Conservation (phyloP, 192 early-diverging fungal genomes). For the Backusella mclennaniae region DNA sequence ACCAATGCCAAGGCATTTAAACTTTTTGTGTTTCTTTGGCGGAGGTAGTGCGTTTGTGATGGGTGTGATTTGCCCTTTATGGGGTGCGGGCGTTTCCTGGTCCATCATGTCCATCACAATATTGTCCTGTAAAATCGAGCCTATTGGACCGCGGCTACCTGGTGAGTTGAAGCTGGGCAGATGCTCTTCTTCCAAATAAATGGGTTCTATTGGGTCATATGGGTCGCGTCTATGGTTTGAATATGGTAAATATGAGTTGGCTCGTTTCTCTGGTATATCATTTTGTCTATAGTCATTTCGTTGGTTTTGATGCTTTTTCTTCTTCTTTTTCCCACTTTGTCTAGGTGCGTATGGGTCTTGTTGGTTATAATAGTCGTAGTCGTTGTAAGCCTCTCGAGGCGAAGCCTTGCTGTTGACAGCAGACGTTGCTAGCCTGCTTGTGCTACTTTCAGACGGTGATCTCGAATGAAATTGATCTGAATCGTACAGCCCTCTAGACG, state of each 20-base stretch:
- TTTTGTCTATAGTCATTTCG: not conserved
- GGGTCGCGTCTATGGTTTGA: conserved; percentile 30
- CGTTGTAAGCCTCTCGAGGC: not conserved
- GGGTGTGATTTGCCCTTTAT: not conserved
- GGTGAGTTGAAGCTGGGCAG: conserved; percentile 24
- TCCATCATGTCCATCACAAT: conserved; percentile 29
- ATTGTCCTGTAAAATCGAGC: conserved; percentile 30
- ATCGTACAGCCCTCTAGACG: conserved; percentile 1
- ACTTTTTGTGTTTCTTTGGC: not conserved
- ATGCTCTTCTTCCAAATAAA: conserved; percentile 21
- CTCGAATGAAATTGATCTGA: conserved; percentile 21
- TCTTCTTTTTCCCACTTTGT: not conserved
- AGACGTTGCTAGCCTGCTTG: conserved; percentile 6
- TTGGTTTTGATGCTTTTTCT: not conserved
- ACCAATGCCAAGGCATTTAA: not conserved
- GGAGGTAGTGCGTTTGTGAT: not conserved
- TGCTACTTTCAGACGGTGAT: conserved; percentile 27
- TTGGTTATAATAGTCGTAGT: conserved; percentile 4
- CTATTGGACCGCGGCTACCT: conserved; percentile 9
- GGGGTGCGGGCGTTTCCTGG: not conserved
- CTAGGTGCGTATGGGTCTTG: conserved; percentile 25
- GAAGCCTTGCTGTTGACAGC: not conserved
- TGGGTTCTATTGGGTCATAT: conserved; percentile 12
- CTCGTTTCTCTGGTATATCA: not conserved
- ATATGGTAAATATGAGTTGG: conserved; percentile 27